A percentile compares a stretch with the other conserved stretches of the same genome.
Evolutionary conservation across 2,329 filamentous ascomycete species (phyloP).

Genomic region (Penicillium sp.): DNA sequence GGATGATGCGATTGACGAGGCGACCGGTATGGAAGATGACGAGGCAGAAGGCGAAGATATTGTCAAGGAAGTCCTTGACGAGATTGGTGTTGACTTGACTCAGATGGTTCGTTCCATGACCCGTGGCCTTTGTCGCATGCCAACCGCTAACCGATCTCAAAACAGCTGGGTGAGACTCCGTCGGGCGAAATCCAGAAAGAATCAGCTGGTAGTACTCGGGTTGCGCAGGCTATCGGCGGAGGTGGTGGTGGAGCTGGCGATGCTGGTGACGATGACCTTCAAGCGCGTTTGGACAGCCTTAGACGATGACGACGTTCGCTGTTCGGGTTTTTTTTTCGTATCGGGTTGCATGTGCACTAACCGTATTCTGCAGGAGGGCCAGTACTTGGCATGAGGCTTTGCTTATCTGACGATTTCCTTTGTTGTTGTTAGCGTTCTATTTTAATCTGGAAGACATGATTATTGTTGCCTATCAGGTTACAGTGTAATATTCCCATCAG

Average conservation of each 20-base stretch:
- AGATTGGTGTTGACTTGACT: constrained; percentile 92
- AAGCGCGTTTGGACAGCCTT: constrained; percentile 89
- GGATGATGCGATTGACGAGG: constrained; percentile 98
- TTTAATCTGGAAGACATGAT: not conserved
- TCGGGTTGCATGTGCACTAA: constrained; percentile 11
- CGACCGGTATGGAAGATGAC: constrained; percentile 79
- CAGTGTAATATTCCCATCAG: not conserved
- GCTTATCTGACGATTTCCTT: constrained; percentile 7
- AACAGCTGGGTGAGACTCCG: constrained; percentile 88
- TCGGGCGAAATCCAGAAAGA: constrained; percentile 80
- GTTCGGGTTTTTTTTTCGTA: constrained; percentile 7
- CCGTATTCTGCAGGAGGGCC: constrained; percentile 3
- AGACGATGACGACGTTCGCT: constrained; percentile 55
- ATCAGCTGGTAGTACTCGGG: constrained; percentile 72
- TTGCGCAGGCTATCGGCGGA: constrained; percentile 82
- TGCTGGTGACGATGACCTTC: constrained; percentile 82
- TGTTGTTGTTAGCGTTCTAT: constrained; percentile 14
- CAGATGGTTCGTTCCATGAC: constrained; percentile 71
- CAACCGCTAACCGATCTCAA: constrained; percentile 29
- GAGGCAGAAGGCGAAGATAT: constrained; percentile 98
- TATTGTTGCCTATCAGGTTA: constrained; percentile 9
- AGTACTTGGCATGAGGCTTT: constrained; percentile 11
- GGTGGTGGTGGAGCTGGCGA: constrained; percentile 55
- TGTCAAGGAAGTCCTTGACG: constrained; percentile 93
- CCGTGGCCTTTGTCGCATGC: not conserved